A percentile compares a stretch with the other conserved stretches of the same genome.
Evolutionary conservation across 2,329 filamentous ascomycete species (phyloP).

Genomic region (Didymella lethalis): DNA sequence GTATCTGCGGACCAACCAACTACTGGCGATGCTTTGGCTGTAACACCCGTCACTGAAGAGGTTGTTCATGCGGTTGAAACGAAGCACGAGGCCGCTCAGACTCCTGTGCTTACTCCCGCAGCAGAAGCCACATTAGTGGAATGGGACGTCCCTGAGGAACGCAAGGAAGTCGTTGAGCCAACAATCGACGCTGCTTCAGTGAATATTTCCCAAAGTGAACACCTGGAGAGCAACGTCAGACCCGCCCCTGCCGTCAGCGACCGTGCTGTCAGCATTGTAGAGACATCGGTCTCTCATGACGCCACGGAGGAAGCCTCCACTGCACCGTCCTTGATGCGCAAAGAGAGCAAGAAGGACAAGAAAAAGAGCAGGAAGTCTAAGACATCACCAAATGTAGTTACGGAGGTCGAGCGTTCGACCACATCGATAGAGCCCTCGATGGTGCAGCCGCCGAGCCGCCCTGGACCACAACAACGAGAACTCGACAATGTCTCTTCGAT

Average conservation of each 20-base stretch:
- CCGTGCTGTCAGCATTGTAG: conserved; percentile 2
- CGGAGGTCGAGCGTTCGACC: not conserved
- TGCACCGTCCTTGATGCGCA: conserved; percentile 29
- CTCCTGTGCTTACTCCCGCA: not conserved
- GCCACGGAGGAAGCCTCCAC: conserved; percentile 16
- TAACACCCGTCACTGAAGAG: not conserved
- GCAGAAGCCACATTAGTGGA: not conserved
- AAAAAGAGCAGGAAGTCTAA: conserved; percentile 39
- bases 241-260: not conserved
- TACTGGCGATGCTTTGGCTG: not conserved
- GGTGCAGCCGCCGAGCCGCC: not conserved
- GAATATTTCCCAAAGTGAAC: not conserved
- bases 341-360: conserved; percentile 44
- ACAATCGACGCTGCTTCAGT: not conserved
- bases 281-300: conserved; percentile 18
- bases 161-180: not conserved
- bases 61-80: not conserved
- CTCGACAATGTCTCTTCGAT: not conserved
- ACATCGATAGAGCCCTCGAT: not conserved
- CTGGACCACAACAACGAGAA: not conserved
- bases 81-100: not conserved
- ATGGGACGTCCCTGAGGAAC: not conserved
- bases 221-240: not conserved
- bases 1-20: not conserved
- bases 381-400: not conserved